These are phyloP conservation scores for Drosera spatulata DNA, from an alignment of 179 eudicot genomes.

Conservation along the genomic window DNA sequence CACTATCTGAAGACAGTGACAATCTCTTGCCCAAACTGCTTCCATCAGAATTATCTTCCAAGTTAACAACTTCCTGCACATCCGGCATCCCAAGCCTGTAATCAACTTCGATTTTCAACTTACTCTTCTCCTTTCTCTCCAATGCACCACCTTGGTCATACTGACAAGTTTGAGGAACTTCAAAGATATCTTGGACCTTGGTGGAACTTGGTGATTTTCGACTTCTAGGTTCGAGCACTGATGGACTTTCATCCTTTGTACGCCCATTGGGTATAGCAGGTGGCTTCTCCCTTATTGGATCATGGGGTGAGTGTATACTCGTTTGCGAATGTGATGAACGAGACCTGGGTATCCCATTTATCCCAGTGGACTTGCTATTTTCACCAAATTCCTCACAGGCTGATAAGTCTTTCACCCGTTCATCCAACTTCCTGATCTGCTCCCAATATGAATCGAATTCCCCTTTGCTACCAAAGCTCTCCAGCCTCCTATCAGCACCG, in stretches of 20 bases:
- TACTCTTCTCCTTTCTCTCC: slow-evolving; percentile 10
- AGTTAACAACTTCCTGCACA: slow-evolving; percentile 17
- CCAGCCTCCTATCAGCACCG: slow-evolving; percentile 9
- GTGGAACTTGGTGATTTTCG: slow-evolving; percentile 15
- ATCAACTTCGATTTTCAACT: slow-evolving; percentile 11
- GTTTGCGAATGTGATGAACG: slow-evolving; percentile 11
- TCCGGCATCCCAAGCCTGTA: slow-evolving; percentile 20
- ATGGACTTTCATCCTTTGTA: slow-evolving; percentile 12
- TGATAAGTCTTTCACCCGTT: slow-evolving; percentile 42
- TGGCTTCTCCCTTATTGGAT: slow-evolving; percentile 16
- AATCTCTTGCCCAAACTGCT: slow-evolving; percentile 23
- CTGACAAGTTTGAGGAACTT: slow-evolving; percentile 46
- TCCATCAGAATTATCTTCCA: slow-evolving; percentile 16
- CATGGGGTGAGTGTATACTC: slow-evolving; percentile 9
- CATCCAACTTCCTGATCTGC: slow-evolving; percentile 60
- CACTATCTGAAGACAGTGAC: slow-evolving; percentile 13
- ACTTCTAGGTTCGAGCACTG: slow-evolving; percentile 11
- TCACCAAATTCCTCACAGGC: slow-evolving; percentile 10
- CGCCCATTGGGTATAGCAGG: slow-evolving; percentile 12
- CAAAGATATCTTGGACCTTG: slow-evolving; percentile 68
- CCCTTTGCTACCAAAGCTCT: slow-evolving; percentile 14
- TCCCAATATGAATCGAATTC: slow-evolving; percentile 56
- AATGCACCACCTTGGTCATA: slow-evolving; percentile 5
- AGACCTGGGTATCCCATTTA: slow-evolving; percentile 11
- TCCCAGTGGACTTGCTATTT: slow-evolving; percentile 1